These are phyloP conservation scores for Uronychia binucleata DNA, from an alignment of 73 alveolate species.

Conservation along the genomic window DNA sequence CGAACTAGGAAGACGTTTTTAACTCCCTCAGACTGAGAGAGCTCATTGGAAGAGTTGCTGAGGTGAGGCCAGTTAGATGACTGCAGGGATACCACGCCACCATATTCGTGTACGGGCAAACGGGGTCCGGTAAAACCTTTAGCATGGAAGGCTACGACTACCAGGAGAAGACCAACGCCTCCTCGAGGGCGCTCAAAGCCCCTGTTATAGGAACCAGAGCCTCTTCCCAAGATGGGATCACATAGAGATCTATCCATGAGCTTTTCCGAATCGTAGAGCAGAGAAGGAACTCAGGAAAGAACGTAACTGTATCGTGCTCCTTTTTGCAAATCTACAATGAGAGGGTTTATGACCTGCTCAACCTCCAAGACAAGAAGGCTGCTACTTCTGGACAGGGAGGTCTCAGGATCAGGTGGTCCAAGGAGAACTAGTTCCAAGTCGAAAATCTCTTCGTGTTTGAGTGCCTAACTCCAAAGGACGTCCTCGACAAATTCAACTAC, in stretches of 20 bases:
- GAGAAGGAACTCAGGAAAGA: too few relatives aligned
- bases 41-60: too few relatives aligned
- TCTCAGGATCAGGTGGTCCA: slow-evolving; percentile 79
- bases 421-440: slow-evolving; percentile 76
- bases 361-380: slow-evolving; percentile 18
- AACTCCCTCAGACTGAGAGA: too few relatives aligned
- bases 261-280: too few relatives aligned
- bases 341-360: slow-evolving; percentile 42
- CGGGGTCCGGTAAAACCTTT: slow-evolving; percentile 41
- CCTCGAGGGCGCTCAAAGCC: slow-evolving; percentile 4
- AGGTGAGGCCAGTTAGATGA: too few relatives aligned
- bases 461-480: slow-evolving; percentile 72
- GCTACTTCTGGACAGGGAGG: too few relatives aligned
- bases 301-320: slow-evolving; percentile 11
- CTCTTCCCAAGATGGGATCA: not conserved
- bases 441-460: slow-evolving; percentile 82
- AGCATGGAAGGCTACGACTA: slow-evolving; percentile 53
- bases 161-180: slow-evolving; percentile 2
- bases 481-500: slow-evolving; percentile 62
- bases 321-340: slow-evolving; percentile 51
- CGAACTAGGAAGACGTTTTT: too few relatives aligned
- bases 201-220: not conserved
- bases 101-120: slow-evolving; percentile 37
- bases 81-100: slow-evolving; percentile 54
- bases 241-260: too few relatives aligned